Evolutionary conservation across 345 rosid genomes (phyloP), one percentile per base, ranked within the genome.

Genomic region (Triadica sebifera): DNA sequence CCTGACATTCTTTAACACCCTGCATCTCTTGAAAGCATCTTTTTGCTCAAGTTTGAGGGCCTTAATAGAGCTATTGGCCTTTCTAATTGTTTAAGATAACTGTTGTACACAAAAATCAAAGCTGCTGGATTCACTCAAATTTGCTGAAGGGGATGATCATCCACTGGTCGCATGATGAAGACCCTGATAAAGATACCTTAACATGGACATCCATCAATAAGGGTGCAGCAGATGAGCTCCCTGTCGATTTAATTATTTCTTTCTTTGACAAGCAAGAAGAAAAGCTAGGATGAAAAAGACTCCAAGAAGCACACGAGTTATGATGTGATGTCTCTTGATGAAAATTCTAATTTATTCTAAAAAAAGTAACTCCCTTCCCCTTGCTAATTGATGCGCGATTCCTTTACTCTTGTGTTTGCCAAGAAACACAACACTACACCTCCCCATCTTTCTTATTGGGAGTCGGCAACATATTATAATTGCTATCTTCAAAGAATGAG

Each of bases 101-200:
- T 72, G 46, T 66, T 74, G 57, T 74, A 74, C 19, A 74, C n/a
- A 71, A 57, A 67, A 39, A 1, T 72, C 72, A 34, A 57, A 75
- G 13, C 72, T 34, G 1, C 72, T 66, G 9, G 29, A 67, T 46
- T 72, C 78, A 37, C 57, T 57, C 25, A 75, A 19, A 3, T 75
- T 57, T 46, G 12, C n/a, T 0, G 46, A 17, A 8, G 77, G 65
- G 55, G 65, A n/a, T n/a, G n/a, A n/a, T n/a, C n/a, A 74, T 11
- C 70, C 71, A 41, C 6, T n/a, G 0, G 70, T 65, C 13, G 55
- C 77, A 4, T 10, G 39, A 19, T 45, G 55, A 41, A 74, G 65
- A 10, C 65, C 77, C 17, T 25, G 6, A 43, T 74, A n/a, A 74
- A 16, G 70, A 65, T n/a, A 74, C 55, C 52, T 24, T 74, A 5